Percentiles rank a stretch among this genome's conserved stretches.
Evolutionary conservation across 2,329 filamentous ascomycete genomes (phyloP).

Genomic region (Dothideomycetes sp.): DNA sequence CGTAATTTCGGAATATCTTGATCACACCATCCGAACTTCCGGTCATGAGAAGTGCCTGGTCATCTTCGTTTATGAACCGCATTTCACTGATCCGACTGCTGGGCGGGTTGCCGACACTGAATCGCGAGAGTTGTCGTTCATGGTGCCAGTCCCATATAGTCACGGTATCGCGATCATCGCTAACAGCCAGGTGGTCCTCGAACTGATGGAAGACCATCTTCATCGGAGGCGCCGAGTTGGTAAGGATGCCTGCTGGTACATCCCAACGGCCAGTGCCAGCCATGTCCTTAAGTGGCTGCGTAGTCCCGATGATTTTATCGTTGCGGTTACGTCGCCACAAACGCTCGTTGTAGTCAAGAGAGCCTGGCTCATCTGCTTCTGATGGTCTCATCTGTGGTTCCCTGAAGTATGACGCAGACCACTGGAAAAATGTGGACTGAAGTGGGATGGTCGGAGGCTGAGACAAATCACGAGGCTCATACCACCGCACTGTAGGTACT

Average conservation of each 20-base stretch:
- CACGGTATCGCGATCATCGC: constrained; percentile 84
- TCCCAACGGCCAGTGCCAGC: constrained; percentile 83
- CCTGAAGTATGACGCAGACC: constrained; percentile 94
- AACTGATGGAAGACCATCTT: constrained; percentile 98
- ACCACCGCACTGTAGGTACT: constrained; percentile 70
- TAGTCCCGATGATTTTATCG: constrained; percentile 82
- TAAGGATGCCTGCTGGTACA: constrained; percentile 68
- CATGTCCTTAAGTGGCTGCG: constrained; percentile 83
- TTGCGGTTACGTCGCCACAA: constrained; percentile 89
- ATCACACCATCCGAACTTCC: constrained; percentile 92
- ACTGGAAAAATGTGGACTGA: constrained; percentile 76
- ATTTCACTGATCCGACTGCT: constrained; percentile 90
- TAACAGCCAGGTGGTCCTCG: constrained; percentile 87
- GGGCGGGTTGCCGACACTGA: constrained; percentile 87
- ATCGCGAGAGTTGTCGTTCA: constrained; percentile 63
- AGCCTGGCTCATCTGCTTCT: constrained; percentile 92
- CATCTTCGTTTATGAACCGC: constrained; percentile 96
- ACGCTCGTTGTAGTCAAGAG: constrained; percentile 89
- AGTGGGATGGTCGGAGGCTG: constrained; percentile 59
- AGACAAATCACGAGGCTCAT: constrained; percentile 49
- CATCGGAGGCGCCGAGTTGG: constrained; percentile 78
- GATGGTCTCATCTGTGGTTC: constrained; percentile 97
- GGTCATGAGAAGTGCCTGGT: constrained; percentile 87
- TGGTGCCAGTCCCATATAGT: constrained; percentile 86
- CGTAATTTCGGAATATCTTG: constrained; percentile 87